phyloP scores from a whole-genome alignment of 169 alveolate genomes.

The Plasmodium cynomolgi region DNA sequence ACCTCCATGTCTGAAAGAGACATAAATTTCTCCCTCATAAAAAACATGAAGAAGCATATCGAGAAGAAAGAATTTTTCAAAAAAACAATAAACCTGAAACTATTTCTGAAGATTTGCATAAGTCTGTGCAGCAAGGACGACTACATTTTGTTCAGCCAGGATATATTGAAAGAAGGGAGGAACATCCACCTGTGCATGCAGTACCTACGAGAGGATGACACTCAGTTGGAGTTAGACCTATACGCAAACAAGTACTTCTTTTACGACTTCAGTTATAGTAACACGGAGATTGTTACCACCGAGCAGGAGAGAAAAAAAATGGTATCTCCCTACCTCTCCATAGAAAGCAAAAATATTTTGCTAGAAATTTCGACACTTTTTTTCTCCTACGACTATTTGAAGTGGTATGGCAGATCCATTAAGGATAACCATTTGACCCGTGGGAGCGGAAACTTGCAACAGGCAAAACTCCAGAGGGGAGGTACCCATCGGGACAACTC shows the following conservation, averaged over 20 bases:
- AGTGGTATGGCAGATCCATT: background rate
- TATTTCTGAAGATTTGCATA: constrained; percentile 30
- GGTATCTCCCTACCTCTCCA: constrained; percentile 15
- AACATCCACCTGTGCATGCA: constrained; percentile 20
- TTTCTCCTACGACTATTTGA: constrained; percentile 45
- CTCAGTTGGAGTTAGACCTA: constrained; percentile 1
- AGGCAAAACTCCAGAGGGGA: background rate
- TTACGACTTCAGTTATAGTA: background rate
- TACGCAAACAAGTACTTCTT: constrained; percentile 26
- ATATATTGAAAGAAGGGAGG: constrained; percentile 22
- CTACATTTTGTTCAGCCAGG: constrained; percentile 24
- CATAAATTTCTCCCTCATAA: constrained; percentile 7
- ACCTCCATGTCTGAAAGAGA: background rate
- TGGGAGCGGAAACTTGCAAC: too few species aligned
- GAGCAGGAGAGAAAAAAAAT: background rate
- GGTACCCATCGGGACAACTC: background rate
- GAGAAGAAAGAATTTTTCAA: constrained; percentile 40
- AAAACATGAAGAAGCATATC: constrained; percentile 34
- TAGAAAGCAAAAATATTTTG: constrained; percentile 53
- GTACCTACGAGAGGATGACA: constrained; percentile 28
- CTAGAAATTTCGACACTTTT: constrained; percentile 28
- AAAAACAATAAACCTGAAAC: background rate
- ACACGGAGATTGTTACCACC: constrained; percentile 34
- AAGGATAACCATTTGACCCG: too few species aligned
- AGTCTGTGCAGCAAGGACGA: constrained; percentile 5